These are phyloP conservation scores for Agrocybe pediades DNA, from an alignment of 768 basidiomycete genomes.

Conservation along the genomic window DNA sequence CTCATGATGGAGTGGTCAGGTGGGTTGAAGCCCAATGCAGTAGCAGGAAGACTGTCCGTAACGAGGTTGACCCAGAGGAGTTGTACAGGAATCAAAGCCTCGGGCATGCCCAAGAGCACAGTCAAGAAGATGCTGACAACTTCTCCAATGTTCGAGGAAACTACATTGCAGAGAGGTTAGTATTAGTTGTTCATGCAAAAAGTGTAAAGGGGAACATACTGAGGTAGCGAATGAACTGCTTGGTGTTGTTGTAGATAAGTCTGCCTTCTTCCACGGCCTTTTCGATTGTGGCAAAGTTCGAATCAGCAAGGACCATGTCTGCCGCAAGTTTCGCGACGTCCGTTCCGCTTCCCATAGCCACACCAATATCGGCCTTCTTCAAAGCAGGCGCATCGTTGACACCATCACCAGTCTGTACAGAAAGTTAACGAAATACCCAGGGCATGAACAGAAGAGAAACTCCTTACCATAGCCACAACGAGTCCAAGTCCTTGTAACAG, in stretches of 20 bases:
- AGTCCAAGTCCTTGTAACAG: conserved; percentile 87
- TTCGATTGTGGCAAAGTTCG: conserved; percentile 98
- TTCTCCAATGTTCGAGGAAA: conserved; percentile 97
- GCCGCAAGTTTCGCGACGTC: conserved; percentile 98
- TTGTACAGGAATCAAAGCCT: conserved; percentile 97
- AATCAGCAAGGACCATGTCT: conserved; percentile 97
- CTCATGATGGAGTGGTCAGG: conserved; percentile 97
- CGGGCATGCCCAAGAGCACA: conserved; percentile 98
- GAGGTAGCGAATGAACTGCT: conserved; percentile 99
- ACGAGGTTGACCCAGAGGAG: conserved; percentile 98
- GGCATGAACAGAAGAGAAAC: not conserved
- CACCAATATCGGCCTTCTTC: conserved; percentile 96
- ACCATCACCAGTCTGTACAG: conserved; percentile 83
- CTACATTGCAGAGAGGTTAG: conserved; percentile 31
- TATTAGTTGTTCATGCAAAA: conserved; percentile 1
- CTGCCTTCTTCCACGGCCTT: conserved; percentile 96
- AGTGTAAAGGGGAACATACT: conserved; percentile 50
- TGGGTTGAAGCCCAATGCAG: conserved; percentile 97
- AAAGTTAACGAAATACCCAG: not conserved
- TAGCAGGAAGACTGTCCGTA: conserved; percentile 95
- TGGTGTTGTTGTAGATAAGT: conserved; percentile 98
- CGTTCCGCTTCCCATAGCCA: conserved; percentile 98
- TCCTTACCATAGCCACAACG: conserved; percentile 89
- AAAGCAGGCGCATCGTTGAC: conserved; percentile 98
- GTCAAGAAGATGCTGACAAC: conserved; percentile 98